Evolutionary conservation across 2,329 filamentous ascomycete species (phyloP).

Genomic region (Ilyonectria destructans): DNA sequence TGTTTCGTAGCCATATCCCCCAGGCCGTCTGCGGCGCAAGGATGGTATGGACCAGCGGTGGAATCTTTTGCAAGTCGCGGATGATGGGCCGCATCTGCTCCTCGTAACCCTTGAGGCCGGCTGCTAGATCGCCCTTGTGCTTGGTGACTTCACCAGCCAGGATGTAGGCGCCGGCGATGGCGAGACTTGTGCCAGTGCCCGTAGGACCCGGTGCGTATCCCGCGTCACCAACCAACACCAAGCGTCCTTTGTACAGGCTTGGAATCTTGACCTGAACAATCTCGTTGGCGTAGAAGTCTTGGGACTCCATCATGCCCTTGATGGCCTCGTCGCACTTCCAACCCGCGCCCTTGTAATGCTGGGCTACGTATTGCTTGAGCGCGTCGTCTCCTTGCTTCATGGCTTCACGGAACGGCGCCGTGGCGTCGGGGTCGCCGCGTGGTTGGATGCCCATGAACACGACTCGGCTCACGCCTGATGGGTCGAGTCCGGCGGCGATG

Average conservation of each 20-base stretch:
- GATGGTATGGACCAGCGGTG: slow-evolving; percentile 52
- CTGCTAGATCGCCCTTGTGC: slow-evolving; percentile 46
- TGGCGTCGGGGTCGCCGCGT: slow-evolving; percentile 46
- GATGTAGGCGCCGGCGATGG: slow-evolving; percentile 65
- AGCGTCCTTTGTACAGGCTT: slow-evolving; percentile 56
- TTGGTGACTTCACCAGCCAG: slow-evolving; percentile 63
- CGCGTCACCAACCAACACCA: slow-evolving; percentile 68
- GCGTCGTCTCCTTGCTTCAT: slow-evolving; percentile 43
- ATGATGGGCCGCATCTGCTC: slow-evolving; percentile 59
- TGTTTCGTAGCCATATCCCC: slow-evolving; percentile 63
- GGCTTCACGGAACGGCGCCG: slow-evolving; percentile 58
- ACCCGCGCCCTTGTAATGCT: slow-evolving; percentile 60
- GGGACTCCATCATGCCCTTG: slow-evolving; percentile 51
- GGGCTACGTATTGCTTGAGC: slow-evolving; percentile 56
- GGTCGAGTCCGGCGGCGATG: slow-evolving; percentile 54
- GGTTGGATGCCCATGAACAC: slow-evolving; percentile 56
- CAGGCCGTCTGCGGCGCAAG: slow-evolving; percentile 63
- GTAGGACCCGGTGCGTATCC: slow-evolving; percentile 63
- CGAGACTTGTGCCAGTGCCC: slow-evolving; percentile 64
- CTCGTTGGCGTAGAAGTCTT: slow-evolving; percentile 64
- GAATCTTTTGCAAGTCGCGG: slow-evolving; percentile 53
- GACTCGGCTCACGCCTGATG: slow-evolving; percentile 52
- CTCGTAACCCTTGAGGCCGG: slow-evolving; percentile 60
- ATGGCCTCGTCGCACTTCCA: slow-evolving; percentile 61
- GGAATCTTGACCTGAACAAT: slow-evolving; percentile 62